Evolutionary conservation across 176 grass and related monocot species (phyloP), one percentile per base, ranked within the genome.

Genomic region (Pharus latifolius): DNA sequence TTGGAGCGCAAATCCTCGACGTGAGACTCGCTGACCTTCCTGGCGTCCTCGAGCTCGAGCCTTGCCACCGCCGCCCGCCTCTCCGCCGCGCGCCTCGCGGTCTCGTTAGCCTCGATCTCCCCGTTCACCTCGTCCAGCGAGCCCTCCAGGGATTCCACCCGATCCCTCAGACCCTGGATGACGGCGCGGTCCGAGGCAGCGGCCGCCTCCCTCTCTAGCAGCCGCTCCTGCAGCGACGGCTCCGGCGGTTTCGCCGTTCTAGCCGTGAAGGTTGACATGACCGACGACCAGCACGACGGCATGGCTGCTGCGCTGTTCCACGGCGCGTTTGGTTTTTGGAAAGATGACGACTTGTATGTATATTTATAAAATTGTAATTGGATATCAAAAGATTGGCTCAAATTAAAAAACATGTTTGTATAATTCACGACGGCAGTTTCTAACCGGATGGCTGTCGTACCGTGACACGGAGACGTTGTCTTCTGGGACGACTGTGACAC

Each of bases 101-200:
- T 43, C 59, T 66, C 42, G 1, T 32, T 67, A 25, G 5, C 44
- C 27, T 65, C 68, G 1, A 54, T 23, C 13, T 29, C 17, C 16
- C 41, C 7, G 1, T 10, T 9, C 60, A 33, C 75, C 60, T 55
- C 75, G 34, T 67, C 27, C 15, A 73, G 27, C 75, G 33, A 29
- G 7, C 45, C 69, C 54, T 12, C 69, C 62, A 85, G 75, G 69
- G 28, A 20, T 16, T 38, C 69, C 27, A 17, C 61, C 27, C 52
- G 68, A 24, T 79, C 53, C 20, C 52, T 41, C 37, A 68, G 61
- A 20, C 7, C 27, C 82, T 46, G 14, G 49, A 72, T 32, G 3
- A 2, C 1, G 31, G 46, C 67, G n/a, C 51, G 42, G 5, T 29
- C 24, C 42, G 67, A 8, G 56, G 44, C 1, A 0, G 18, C 42